Base-by-base conservation (phyloP, 768 basidiomycete genomes). In the Mycena albidolilacea region DNA sequence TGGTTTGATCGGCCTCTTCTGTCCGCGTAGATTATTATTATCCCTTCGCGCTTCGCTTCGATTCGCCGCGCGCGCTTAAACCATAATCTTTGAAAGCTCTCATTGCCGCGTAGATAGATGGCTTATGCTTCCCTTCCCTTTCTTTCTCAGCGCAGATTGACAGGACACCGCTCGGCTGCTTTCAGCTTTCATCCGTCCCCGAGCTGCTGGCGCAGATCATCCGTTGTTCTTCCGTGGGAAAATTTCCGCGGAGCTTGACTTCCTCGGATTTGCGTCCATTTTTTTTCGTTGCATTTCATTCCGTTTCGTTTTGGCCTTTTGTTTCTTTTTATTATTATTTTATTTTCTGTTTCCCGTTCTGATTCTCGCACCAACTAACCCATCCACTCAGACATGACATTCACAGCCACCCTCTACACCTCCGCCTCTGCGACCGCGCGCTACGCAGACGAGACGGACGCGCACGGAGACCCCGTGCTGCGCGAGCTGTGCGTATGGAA, bases 401-500 rank as follows among this genome's bases (percentile, higher is more conserved):
- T 91, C 75, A 89, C 88, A 60, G 90, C 90, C 23, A 87, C 89
- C 66, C 80, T 92, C 71, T 91, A 87, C 79, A 88, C 88, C 30
- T 87, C 87, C 4, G 86, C 88, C 54, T 82, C 80, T 21, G 82
- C 81, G 58, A 79, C 86, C 61, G 87, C 88, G 85, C 84, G 90
- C 61, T 91, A 91, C 72, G 89, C 89, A 7, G 91, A 91, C 79
- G 91, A 92, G 81, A 86, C 87, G 37, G 52, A 43, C 9, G 74
- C 67, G 30, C 30, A 30, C 30, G 30, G 30, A 3, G 30, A 30
- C 30, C 30, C 30, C 30, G 86, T 86, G 67, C 85, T 85, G 35
- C 81, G 72, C 70, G 88, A 88, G 77, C 81, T 89, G 63, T 89
- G 88, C 81, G 85, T 86, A 77, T 91, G 90, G 90, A 89, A 86